These are phyloP conservation scores for Abortiporus biennis DNA, from an alignment of 1,284 basidiomycete genomes.

Conservation along the genomic window DNA sequence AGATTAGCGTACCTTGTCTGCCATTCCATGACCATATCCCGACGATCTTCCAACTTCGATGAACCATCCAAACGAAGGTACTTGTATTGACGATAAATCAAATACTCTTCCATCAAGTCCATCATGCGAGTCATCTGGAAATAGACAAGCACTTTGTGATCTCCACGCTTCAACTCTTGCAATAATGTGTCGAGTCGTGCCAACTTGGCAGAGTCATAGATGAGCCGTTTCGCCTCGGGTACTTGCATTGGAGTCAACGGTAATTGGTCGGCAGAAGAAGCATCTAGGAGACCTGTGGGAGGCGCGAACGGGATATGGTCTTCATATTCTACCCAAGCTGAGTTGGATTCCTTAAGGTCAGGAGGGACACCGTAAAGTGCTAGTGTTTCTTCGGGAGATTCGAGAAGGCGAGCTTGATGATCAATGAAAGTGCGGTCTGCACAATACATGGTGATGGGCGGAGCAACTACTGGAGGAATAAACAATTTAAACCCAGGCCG, in stretches of 20 bases:
- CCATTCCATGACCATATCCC: slow-evolving; percentile 99
- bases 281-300: slow-evolving; percentile 64
- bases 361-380: slow-evolving; percentile 85
- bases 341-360: slow-evolving; percentile 57
- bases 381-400: slow-evolving; percentile 67
- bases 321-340: slow-evolving; percentile 46
- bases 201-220: slow-evolving; percentile 96
- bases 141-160: slow-evolving; percentile 94
- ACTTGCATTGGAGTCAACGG: slow-evolving; percentile 87
- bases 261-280: slow-evolving; percentile 70
- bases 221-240: slow-evolving; percentile 92
- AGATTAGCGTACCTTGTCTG: slow-evolving; percentile 75
- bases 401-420: slow-evolving; percentile 52
- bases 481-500: slow-evolving; percentile 78
- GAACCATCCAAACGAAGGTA: slow-evolving; percentile 95
- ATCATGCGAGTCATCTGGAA: slow-evolving; percentile 99
- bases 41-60: slow-evolving; percentile 91
- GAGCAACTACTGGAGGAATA: slow-evolving; percentile 79
- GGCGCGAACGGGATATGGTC: slow-evolving; percentile 56
- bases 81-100: slow-evolving; percentile 97
- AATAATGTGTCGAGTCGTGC: slow-evolving; percentile 86
- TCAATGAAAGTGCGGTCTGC: slow-evolving; percentile 80
- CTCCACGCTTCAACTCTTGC: slow-evolving; percentile 88
- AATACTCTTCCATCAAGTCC: slow-evolving; percentile 98
- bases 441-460: slow-evolving; percentile 72